phyloP scores from a whole-genome alignment of 768 basidiomycete genomes.

The Rhodocollybia butyracea region DNA sequence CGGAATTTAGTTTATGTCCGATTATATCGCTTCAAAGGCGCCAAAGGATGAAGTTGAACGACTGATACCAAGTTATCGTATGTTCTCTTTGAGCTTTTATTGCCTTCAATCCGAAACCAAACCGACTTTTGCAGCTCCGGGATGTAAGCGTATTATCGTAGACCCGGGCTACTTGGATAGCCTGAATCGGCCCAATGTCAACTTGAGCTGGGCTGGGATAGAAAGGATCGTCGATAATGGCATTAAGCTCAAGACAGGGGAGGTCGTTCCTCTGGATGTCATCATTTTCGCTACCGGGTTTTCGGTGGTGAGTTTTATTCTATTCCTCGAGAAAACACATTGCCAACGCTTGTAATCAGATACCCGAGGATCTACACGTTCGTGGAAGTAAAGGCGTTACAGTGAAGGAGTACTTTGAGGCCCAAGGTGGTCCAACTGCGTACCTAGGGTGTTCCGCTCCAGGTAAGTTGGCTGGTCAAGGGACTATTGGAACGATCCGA shows the following conservation, averaged over 20 bases:
- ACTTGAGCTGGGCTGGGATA: constrained; percentile 45
- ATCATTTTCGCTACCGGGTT: constrained; percentile 59
- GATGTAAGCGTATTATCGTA: constrained; percentile 62
- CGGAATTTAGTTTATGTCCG: constrained; percentile 32
- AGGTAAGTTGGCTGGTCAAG: background rate
- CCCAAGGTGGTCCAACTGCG: constrained; percentile 47
- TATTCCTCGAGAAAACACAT: background rate
- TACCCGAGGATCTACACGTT: constrained; percentile 31
- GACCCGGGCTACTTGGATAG: constrained; percentile 57
- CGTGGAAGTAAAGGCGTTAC: constrained; percentile 40
- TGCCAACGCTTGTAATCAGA: constrained; percentile 22
- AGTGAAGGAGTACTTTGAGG: constrained; percentile 41
- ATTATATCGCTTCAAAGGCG: constrained; percentile 44
- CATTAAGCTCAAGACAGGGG: constrained; percentile 44
- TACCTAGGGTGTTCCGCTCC: constrained; percentile 53
- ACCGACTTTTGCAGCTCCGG: constrained; percentile 35
- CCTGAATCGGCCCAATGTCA: constrained; percentile 51
- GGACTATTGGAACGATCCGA: background rate
- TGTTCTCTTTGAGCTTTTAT: constrained; percentile 14
- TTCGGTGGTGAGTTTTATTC: constrained; percentile 34
- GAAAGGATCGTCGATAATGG: constrained; percentile 48
- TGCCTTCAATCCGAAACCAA: too few relatives aligned
- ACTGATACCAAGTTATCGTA: constrained; percentile 53
- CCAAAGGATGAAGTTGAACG: constrained; percentile 45
- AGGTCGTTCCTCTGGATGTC: constrained; percentile 50